Percentiles rank a stretch among this genome's conserved stretches.
These are phyloP conservation scores for Pseudonitzschia multistriata DNA, from an alignment of 108 stramenopile species.

Conservation along the genomic window DNA sequence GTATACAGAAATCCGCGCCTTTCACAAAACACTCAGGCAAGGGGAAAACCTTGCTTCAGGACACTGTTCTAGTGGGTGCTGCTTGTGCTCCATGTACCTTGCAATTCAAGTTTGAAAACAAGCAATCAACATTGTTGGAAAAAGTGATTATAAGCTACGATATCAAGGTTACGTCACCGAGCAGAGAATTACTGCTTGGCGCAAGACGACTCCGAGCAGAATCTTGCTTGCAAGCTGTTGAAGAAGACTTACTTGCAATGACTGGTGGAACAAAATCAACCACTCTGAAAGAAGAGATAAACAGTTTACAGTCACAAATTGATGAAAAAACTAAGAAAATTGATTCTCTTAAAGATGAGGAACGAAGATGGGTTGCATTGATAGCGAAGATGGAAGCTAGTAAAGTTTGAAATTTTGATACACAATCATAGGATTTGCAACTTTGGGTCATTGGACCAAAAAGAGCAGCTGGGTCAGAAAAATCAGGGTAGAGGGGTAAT, in stretches of 20 bases:
- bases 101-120: conserved; percentile 17
- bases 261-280: not conserved
- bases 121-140: conserved; percentile 3
- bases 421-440: not conserved
- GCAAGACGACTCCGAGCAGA: conserved; percentile 9
- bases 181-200: not conserved
- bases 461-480: no score
- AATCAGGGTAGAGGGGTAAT: no score
- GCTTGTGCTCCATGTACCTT: conserved; percentile 5
- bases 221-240: conserved; percentile 6
- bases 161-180: conserved; percentile 16
- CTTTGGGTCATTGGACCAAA: not conserved
- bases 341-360: not conserved
- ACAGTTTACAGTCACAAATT: not conserved
- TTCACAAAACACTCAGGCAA: conserved; percentile 1
- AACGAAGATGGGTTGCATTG: conserved; percentile 2
- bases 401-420: not conserved
- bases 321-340: not conserved
- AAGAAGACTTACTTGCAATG: conserved; percentile 1
- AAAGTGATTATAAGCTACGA: conserved; percentile 12
- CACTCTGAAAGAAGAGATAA: not conserved
- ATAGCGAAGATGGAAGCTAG: conserved; percentile 10
- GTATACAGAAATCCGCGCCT: not conserved
- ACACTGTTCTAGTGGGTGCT: conserved; percentile 10
- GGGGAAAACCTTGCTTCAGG: not conserved